Conservation (phyloP, 306 rosid species). For the Prunus persica region Prunus_persica_NCBIv2 NC_034016.1:11485501-11486000, state of each 20-base stretch:
- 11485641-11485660: conserved; percentile 1
- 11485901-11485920: not conserved
- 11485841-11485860: not conserved
- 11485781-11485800: not conserved
- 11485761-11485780: not conserved
- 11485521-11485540: not conserved
- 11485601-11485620: conserved; percentile 3
- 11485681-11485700: not conserved
- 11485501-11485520: not conserved
- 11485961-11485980: too few species aligned
- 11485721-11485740: not conserved
- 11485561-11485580: not conserved
- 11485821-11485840: not conserved
- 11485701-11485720: not conserved
- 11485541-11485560: not conserved
- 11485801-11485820: not conserved
- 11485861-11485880: too few species aligned
- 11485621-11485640: not conserved
- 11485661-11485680: conserved; percentile 12
- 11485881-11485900: too few species aligned
- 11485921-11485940: too few species aligned
- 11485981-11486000: too few species aligned
- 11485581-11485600: not conserved
- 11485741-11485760: not conserved
- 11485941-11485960: too few species aligned